Conservation (phyloP, 2,329 filamentous ascomycete species). For the Calycina marina region DNA sequence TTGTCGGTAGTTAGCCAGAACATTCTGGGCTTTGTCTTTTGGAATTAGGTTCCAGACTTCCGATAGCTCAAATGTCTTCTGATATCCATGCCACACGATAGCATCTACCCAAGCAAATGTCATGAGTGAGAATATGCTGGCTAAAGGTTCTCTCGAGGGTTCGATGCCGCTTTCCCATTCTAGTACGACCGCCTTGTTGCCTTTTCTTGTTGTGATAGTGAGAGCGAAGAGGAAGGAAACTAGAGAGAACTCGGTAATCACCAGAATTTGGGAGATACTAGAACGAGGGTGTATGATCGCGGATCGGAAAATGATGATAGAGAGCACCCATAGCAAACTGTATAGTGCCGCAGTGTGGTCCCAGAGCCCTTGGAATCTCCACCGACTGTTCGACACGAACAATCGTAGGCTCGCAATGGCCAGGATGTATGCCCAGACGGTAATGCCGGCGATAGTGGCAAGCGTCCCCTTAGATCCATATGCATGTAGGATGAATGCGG, state of each 20-base stretch:
- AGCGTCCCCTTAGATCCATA: constrained; percentile 43
- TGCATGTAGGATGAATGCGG: constrained; percentile 44
- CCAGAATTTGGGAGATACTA: constrained; percentile 43
- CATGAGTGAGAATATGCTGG: constrained; percentile 74
- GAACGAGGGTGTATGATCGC: constrained; percentile 65
- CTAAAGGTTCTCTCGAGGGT: constrained; percentile 73
- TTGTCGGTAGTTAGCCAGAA: constrained; percentile 73
- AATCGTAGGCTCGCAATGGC: constrained; percentile 60
- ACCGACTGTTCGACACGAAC: constrained; percentile 48
- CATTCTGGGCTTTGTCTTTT: constrained; percentile 70
- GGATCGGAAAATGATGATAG: constrained; percentile 68
- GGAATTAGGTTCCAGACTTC: constrained; percentile 87
- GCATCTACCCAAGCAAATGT: constrained; percentile 86
- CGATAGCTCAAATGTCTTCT: constrained; percentile 63
- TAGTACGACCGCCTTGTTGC: constrained; percentile 76
- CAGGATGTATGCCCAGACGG: constrained; percentile 70
- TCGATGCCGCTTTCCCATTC: constrained; percentile 83
- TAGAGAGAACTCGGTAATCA: constrained; percentile 61
- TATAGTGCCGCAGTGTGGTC: constrained; percentile 86
- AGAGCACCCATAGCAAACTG: constrained; percentile 65
- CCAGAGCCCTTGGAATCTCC: constrained; percentile 63
- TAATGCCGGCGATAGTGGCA: constrained; percentile 50
- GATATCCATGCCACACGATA: constrained; percentile 81
- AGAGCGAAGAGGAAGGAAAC: constrained; percentile 61
- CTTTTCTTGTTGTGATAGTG: constrained; percentile 70